Base-by-base conservation (phyloP, 2,329 filamentous ascomycete species). In the Lasiodiplodia gonubiensis region DNA sequence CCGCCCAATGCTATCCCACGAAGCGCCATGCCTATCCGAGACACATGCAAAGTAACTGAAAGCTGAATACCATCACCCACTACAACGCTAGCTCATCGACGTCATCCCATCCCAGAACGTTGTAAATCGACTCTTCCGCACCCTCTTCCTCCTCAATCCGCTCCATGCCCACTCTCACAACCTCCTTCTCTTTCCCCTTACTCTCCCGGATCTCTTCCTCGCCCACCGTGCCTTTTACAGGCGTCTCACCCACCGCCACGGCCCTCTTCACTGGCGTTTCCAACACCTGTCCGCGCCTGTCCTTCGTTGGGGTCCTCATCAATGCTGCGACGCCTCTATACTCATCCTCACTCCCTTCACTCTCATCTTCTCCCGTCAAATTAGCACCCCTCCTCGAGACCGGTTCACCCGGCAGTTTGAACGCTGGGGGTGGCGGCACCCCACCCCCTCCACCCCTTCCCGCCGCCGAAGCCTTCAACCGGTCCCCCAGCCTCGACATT, bases 21-120 rank as follows among this genome's bases (percentile, higher is more conserved):
- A 6, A 46, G 51, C 30, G 39, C 59, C 21, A 49, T 49, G 14
- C 39, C 25, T 54, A 52, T 54, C 52, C 27, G 18, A 27, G 8
- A n/a, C 27, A 54, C 16, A n/a, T n/a, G n/a, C n/a, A 11, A 16
- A 30, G 18, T n/a, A 33, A n/a, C 8, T 6, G 23, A 30, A 48
- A 8, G 37, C 4, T n/a, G 14, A 21, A 23, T 12, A 27, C 65
- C 69, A 75, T 23, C 23, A 16, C 18, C 49, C 23, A 23, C 49
- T 52, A 64, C 7, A 33, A 33, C 33, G 37, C 61, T 49, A 64
- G 25, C 49, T 82, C 79, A 69, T 83, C 80, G 71, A 25, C 59
- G 18, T 63, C 59, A 63, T 83, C 78, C 82, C 82, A 84, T 30
- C 82, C 82, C 64, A 84, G 69, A 12, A 75, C 76, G 61, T 79